Conservation (phyloP, 306 rosid genomes). For the Cyclanthera cordifolia region DNA sequence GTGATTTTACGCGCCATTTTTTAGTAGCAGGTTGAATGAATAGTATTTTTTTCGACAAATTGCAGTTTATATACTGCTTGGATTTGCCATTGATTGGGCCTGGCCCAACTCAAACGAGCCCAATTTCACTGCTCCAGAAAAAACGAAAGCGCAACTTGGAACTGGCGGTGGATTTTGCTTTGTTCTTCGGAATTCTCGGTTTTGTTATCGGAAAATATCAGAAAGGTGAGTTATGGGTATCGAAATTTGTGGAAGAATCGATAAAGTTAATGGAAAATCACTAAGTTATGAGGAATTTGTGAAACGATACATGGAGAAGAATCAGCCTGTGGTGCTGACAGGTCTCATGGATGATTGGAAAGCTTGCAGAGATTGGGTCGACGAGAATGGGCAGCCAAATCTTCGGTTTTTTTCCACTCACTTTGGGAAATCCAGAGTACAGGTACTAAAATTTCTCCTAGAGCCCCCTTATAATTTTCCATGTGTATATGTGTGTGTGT, state of each 20-base stretch:
- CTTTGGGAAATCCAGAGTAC: slow-evolving; percentile 65
- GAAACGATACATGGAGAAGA: slow-evolving; percentile 48
- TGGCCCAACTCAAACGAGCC: slow-evolving; percentile 2
- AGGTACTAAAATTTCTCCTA: slow-evolving; percentile 30
- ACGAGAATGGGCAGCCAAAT: slow-evolving; percentile 38
- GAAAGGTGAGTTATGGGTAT: slow-evolving; percentile 31
- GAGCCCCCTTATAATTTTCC: no score
- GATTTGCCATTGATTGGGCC: slow-evolving; percentile 2
- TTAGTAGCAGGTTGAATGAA: not conserved
- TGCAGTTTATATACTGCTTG: not conserved
- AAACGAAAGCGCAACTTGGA: not conserved
- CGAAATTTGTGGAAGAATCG: slow-evolving; percentile 39
- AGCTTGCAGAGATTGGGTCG: slow-evolving; percentile 71
- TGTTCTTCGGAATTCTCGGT: not conserved
- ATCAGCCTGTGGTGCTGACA: slow-evolving; percentile 62
- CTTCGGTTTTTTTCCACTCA: slow-evolving; percentile 48
- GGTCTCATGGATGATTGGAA: slow-evolving; percentile 73
- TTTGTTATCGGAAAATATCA: not conserved
- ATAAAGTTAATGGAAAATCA: slow-evolving; percentile 64
- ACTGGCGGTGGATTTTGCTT: not conserved
- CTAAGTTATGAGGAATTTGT: slow-evolving; percentile 56
- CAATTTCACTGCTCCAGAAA: not conserved
- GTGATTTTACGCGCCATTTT: slow-evolving; percentile 4
- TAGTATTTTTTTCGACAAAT: not conserved
- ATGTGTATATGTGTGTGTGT: no score